Conservation (phyloP, 768 basidiomycete species). For the Xerocomellus chrysenteron region DNA sequence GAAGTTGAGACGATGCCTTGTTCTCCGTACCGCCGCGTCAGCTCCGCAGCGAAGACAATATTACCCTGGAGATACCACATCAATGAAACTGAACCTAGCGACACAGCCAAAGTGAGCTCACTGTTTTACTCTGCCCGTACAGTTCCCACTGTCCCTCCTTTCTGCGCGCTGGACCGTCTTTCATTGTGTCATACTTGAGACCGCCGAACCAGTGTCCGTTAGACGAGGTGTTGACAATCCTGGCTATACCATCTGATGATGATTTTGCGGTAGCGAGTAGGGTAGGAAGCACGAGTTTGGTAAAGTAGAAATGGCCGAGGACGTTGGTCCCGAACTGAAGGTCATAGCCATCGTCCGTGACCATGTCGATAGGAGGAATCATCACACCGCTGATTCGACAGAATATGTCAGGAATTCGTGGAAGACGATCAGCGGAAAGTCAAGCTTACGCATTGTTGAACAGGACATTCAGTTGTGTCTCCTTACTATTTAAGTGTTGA, state of each 20-base stretch:
- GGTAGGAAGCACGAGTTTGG: slow-evolving; percentile 35
- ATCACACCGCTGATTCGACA: slow-evolving; percentile 32
- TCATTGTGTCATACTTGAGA: slow-evolving; percentile 29
- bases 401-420: not conserved
- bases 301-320: slow-evolving; percentile 38
- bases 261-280: slow-evolving; percentile 31
- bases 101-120: not conserved
- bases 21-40: slow-evolving; percentile 41
- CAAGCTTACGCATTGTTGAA: slow-evolving; percentile 36
- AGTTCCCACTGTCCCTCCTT: not conserved
- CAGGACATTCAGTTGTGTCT: slow-evolving; percentile 22
- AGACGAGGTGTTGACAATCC: slow-evolving; percentile 38
- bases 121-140: slow-evolving; percentile 36
- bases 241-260: slow-evolving; percentile 31
- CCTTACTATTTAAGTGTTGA: slow-evolving; percentile 14
- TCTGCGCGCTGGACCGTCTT: slow-evolving; percentile 25
- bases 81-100: not conserved
- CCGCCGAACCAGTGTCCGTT: slow-evolving; percentile 20
- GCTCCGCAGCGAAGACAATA: slow-evolving; percentile 42
- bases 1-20: slow-evolving; percentile 46
- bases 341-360: slow-evolving; percentile 42
- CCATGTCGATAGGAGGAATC: slow-evolving; percentile 25
- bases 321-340: slow-evolving; percentile 42
- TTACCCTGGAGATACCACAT: slow-evolving; percentile 39
- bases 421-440: not conserved